phyloP scores from a whole-genome alignment of 1,284 basidiomycete genomes.

The Apiotrichum laibachii region DNA sequence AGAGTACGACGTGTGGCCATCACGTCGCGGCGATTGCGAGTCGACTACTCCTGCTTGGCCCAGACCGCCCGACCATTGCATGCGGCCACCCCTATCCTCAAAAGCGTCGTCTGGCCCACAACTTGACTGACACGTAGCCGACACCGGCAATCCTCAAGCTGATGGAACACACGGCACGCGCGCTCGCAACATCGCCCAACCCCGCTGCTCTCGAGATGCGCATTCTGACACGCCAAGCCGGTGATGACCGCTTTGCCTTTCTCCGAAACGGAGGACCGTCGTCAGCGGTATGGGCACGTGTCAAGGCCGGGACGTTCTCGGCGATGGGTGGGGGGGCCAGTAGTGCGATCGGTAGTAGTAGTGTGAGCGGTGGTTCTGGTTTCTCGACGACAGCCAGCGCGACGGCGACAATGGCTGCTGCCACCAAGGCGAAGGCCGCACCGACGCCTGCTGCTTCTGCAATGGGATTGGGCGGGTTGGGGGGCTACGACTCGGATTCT shows the following conservation, averaged over 20 bases:
- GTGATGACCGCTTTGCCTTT: conserved; percentile 69
- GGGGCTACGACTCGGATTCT: conserved; percentile 39
- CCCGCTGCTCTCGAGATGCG: conserved; percentile 75
- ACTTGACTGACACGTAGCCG: conserved; percentile 56
- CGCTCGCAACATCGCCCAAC: conserved; percentile 67
- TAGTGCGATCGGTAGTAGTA: not conserved
- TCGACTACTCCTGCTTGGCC: too few relatives aligned
- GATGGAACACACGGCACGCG: conserved; percentile 70
- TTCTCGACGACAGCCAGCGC: not conserved
- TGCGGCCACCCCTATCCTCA: not conserved
- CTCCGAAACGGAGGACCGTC: conserved; percentile 63
- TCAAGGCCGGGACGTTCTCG: not conserved
- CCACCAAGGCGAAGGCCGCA: not conserved
- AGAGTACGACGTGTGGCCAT: too few relatives aligned
- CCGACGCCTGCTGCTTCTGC: not conserved
- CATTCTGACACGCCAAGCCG: conserved; percentile 78
- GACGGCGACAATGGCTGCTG: not conserved
- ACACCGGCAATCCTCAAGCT: conserved; percentile 62
- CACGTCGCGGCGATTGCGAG: too few relatives aligned
- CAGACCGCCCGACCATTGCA: too few relatives aligned
- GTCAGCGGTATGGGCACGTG: conserved; percentile 60
- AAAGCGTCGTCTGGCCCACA: not conserved
- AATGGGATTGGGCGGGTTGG: conserved; percentile 15
- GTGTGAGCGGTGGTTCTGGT: conserved; percentile 1
- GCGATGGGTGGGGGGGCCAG: not conserved